Conservation (phyloP, 73 alveolate species). For the Uronychia binucleata region DNA sequence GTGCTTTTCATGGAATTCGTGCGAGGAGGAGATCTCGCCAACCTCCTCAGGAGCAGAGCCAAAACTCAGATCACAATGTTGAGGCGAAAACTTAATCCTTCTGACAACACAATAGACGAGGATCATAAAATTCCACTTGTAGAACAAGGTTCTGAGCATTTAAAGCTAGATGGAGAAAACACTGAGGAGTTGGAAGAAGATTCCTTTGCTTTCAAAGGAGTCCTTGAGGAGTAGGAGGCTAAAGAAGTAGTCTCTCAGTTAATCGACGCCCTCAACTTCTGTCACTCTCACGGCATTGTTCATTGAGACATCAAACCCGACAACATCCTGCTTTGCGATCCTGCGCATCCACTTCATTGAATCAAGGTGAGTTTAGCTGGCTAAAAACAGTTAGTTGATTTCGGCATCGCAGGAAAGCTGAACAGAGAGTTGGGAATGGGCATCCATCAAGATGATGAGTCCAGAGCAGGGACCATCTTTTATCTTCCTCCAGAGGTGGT, state of each 20-base stretch:
- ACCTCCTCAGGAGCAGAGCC: not conserved
- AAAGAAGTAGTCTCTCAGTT: slow-evolving; percentile 44
- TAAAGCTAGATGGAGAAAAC: too few relatives aligned
- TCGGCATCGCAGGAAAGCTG: slow-evolving; percentile 59
- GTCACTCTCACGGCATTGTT: slow-evolving; percentile 64
- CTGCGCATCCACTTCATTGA: not conserved
- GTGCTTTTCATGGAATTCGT: slow-evolving; percentile 41
- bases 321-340: slow-evolving; percentile 44
- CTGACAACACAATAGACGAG: not conserved
- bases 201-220: not conserved
- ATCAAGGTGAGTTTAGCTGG: slow-evolving; percentile 8
- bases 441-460: slow-evolving; percentile 56
- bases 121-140: not conserved
- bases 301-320: slow-evolving; percentile 64
- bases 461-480: slow-evolving; percentile 72
- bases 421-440: not conserved
- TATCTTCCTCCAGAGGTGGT: slow-evolving; percentile 82
- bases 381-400: slow-evolving; percentile 37
- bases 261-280: slow-evolving; percentile 47
- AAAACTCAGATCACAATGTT: not conserved
- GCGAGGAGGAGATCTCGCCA: slow-evolving; percentile 38
- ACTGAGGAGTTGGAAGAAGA: too few relatives aligned
- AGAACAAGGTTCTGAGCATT: too few relatives aligned
- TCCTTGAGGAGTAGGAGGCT: slow-evolving; percentile 28
- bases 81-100: not conserved